Base-by-base conservation (phyloP, 495 filamentous ascomycete species). In the Elaphomyces granulatus region DNA sequence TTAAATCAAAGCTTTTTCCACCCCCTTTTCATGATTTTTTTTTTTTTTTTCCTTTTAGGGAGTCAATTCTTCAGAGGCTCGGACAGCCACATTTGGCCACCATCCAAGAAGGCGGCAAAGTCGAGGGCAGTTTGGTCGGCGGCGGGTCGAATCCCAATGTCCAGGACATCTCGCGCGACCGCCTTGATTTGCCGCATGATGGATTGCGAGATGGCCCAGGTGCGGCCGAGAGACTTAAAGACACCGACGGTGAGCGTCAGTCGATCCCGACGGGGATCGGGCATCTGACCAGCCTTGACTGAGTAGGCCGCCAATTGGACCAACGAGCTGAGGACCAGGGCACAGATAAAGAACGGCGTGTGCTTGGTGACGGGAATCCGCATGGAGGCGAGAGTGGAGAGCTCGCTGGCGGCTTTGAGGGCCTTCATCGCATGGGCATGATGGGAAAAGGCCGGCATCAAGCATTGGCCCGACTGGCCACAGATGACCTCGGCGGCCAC, bases 331-430 rank as follows among this genome's bases (percentile, higher is more conserved):
- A 78, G 53, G 17, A 71, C 66, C 15, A 92, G 63, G 12, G 85
- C 75, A 53, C 85, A 93, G 17, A 80, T 86, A 64, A 93, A 87
- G 60, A 93, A 87, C 16, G 87, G 85, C 2, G 83, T 87, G 61
- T 93, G 85, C 37, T 72, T 75, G 8, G 76, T 64, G 3, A 88
- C 67, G 0, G 81, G 71, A 16, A 77, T 68, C 10, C 83, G 80
- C 34, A 88, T 77, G 12, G 81, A 80, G 16, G 87, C 77, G 43
- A 94, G 74, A 34, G 76, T 73, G 15, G 77, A 80, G 41, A 93
- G 77, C 32, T 81, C 77, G 48, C 77, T 78, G 4, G 87, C 83
- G 0, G 82, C 82, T 18, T 72, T 75, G 44, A 87, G 68, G 28
- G 80, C 84, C 55, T 90, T 87, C 38, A 77, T 77, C 18, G 83